Percentiles rank a stretch among this genome's conserved stretches.
Conservation (phyloP, 1,284 basidiomycete species). For the Trichosporon sp. region DNA sequence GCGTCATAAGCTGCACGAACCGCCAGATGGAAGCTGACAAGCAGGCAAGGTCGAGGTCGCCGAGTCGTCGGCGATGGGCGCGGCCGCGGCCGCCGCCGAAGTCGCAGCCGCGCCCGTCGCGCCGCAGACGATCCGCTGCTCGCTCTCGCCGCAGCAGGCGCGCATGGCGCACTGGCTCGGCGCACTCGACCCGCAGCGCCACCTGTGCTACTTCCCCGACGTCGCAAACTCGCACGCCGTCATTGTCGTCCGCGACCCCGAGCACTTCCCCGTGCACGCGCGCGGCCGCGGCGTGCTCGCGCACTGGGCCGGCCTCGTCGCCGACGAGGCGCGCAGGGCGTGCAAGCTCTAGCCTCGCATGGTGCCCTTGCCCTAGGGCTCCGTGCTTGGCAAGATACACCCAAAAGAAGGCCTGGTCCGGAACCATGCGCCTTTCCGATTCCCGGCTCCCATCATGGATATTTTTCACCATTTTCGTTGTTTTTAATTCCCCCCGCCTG, state of each 20-base stretch:
- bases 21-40: neutral
- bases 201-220: slow-evolving; percentile 43
- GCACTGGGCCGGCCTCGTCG: slow-evolving; percentile 33
- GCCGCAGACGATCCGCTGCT: slow-evolving; percentile 25
- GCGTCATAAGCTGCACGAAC: too few relatives aligned
- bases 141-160: slow-evolving; percentile 33
- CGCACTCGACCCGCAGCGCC: slow-evolving; percentile 30
- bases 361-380: too few relatives aligned
- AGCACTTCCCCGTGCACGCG: slow-evolving; percentile 36
- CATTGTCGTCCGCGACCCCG: slow-evolving; percentile 39
- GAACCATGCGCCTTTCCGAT: neutral
- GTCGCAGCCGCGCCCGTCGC: neutral
- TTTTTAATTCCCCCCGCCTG: neutral
- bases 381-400: neutral
- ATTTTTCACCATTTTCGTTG: neutral
- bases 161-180: slow-evolving; percentile 42
- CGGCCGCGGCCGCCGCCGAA: neutral
- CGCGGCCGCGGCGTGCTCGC: slow-evolving; percentile 38
- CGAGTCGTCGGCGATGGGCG: neutral
- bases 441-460: neutral
- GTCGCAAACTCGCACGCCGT: slow-evolving; percentile 42
- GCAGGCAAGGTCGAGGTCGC: neutral
- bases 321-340: neutral
- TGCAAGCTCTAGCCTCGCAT: neutral
- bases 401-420: neutral